Evolutionary conservation across 2,329 filamentous ascomycete species (phyloP), one percentile per base, ranked within the genome.

Genomic region (Hawksworthiomyces lignivorus): DNA sequence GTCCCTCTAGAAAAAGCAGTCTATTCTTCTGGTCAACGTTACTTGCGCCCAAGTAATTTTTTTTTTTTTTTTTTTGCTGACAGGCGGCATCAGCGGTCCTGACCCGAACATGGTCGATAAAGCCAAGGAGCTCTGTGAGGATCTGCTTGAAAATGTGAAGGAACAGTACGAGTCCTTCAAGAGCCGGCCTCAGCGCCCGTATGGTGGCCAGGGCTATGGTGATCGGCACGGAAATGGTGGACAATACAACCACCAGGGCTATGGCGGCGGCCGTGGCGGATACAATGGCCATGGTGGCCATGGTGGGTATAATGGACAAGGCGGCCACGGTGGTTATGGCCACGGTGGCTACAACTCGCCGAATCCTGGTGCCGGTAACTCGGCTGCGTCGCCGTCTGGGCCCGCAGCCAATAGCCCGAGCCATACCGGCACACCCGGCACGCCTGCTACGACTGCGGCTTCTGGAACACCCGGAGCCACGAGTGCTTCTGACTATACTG

Each of bases 101-200:
- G 87, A 96, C 58, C 76, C 85, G 14, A 76, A 77, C 47, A 87
- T 94, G 70, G 90, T 98, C 26, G 75, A 88, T 46, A 81, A 80
- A 52, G 92, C 87, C 28, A 94, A 92, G 61, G 80, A 86, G 50
- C 80, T 96, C 34, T 97, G 90, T 60, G 78, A 90, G 53, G 88
- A 95, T 54, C 70, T 98, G 39, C 75, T 98, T 36, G 75, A 71
- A 49, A 94, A 92, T 52, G 92, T 98, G 42, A 84, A 82, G 56
- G 76, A 87, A 48, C 84, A 94, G 59, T 97, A 96, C 59, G 84
- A 96, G 58, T 80, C 82, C 35, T 94, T 90, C 72, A 97, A 96
- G 65, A 79, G 79, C 51, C 80, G 86, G 7, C 84, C 84, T 14
- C 84, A 81, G 47, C 82, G 83, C 37, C 65, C 66, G 34, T 82